These are phyloP conservation scores for Neostapfia colusana DNA, from an alignment of 176 grass and related monocot genomes.

Conservation along the genomic window DNA sequence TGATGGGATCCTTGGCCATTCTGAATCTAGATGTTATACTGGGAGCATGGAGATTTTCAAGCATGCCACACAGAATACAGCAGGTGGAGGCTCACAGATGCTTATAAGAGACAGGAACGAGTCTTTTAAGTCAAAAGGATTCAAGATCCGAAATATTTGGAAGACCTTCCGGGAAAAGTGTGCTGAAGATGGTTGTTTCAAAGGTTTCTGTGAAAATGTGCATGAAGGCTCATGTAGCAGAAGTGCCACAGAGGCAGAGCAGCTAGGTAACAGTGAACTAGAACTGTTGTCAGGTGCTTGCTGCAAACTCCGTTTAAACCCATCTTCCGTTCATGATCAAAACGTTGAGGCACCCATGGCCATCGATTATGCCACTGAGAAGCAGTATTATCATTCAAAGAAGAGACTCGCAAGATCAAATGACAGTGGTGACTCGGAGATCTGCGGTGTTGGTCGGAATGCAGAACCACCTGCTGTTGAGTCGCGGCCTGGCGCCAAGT, in stretches of 20 bases:
- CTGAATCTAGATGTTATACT: constrained; percentile 94
- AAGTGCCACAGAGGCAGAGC: constrained; percentile 49
- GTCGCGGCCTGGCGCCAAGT: constrained; percentile 42
- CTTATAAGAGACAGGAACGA: constrained; percentile 52
- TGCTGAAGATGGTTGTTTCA: constrained; percentile 63
- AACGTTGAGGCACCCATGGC: constrained; percentile 59
- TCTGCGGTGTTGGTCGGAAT: constrained; percentile 48
- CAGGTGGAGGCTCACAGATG: constrained; percentile 28
- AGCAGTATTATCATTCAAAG: constrained; percentile 44
- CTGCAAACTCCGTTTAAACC: constrained; percentile 70
- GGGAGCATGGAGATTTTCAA: constrained; percentile 69
- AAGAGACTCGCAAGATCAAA: constrained; percentile 53
- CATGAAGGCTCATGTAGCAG: constrained; percentile 65
- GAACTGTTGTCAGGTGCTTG: constrained; percentile 41
- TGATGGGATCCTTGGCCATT: constrained; percentile 81
- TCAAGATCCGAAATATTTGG: constrained; percentile 76
- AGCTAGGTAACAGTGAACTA: constrained; percentile 38
- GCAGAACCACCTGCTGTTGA: constrained; percentile 61
- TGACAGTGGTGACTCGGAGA: constrained; percentile 76
- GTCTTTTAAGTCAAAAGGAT: constrained; percentile 61
- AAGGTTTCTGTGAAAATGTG: constrained; percentile 51
- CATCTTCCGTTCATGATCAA: constrained; percentile 72
- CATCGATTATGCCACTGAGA: constrained; percentile 54
- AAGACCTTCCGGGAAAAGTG: constrained; percentile 61
- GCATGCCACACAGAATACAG: constrained; percentile 34